These are phyloP conservation scores for Acephala macrosclerotiorum DNA, from an alignment of 2,329 filamentous ascomycete species.

Conservation along the genomic window DNA sequence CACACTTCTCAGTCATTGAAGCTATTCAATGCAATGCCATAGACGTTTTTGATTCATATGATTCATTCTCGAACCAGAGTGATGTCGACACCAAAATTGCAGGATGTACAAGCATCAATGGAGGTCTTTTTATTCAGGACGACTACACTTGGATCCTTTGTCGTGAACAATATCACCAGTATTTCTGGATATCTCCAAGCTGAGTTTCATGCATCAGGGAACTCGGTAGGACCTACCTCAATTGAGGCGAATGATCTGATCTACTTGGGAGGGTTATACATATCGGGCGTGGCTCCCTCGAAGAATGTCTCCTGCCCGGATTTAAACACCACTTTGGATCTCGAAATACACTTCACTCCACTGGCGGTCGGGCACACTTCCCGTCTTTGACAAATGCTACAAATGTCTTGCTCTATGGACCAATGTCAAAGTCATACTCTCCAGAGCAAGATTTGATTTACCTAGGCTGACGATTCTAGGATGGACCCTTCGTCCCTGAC, in stretches of 20 bases:
- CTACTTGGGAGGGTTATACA: neutral
- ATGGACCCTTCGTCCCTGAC: constrained; percentile 5
- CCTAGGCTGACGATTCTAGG: constrained; percentile 2
- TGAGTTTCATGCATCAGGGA: too few species aligned
- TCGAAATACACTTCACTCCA: neutral
- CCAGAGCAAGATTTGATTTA: neutral
- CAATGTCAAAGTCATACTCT: neutral
- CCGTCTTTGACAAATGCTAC: constrained; percentile 1
- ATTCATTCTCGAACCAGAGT: neutral
- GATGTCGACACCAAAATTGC: neutral
- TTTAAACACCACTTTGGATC: neutral
- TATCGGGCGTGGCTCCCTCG: neutral
- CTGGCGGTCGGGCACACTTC: neutral
- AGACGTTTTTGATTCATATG: neutral
- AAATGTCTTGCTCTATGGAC: constrained; percentile 3
- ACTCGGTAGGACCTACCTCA: neutral
- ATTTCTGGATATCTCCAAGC: neutral
- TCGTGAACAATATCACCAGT: constrained; percentile 14
- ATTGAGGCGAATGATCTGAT: constrained; percentile 7
- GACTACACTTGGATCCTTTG: constrained; percentile 11
- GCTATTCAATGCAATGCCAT: neutral
- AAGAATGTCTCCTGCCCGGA: neutral
- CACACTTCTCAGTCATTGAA: neutral
- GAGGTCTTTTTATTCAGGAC: neutral
- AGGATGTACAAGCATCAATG: constrained; percentile 10